Evolutionary conservation across 108 stramenopile genomes (phyloP), one percentile per base, ranked within the genome.

Genomic region (Fistulifera pelliculosa): DNA sequence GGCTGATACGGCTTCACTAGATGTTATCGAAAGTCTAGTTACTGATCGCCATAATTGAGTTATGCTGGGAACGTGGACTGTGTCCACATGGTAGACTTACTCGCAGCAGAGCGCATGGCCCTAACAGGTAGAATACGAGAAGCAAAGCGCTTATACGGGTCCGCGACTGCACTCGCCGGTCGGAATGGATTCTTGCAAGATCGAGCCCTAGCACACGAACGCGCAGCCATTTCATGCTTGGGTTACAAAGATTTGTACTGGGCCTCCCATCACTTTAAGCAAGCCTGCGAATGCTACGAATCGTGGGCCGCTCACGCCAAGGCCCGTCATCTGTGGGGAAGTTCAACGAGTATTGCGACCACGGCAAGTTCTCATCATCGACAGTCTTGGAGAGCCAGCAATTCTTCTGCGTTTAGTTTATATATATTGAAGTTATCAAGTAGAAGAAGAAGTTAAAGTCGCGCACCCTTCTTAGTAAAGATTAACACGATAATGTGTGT

Each of bases 1-100:
- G 71, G 70, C 71, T 11, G 76, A 77, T 45, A 21, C 24, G 2
- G 42, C 50, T 8, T 67, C 69, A 8, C 8, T 35, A 35, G 31
- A 35, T 35, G 31, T 35, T 35, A 3, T 35, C 31, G 31, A 35
- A 35, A 35, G 31, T 8, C 31, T 35, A 35, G 8, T 8, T 3
- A 35, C 31, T 6, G 31, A 35, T 35, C 31, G 31, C 8, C 31
- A 35, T 8, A 35, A 35, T 35, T 35, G 8, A 35, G 31, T 8
- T 6, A 35, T 6, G 31, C 31, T 6, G 31, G 31, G 6, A 35
- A 35, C 8, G 8, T 35, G 6, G 8, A 35, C 31, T 35, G 31
- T 35, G 8, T 35, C 31, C 31, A 35, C 8, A 35, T 35, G 31
- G 31, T 35, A 6, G 31, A 35, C 31, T 8, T 35, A 35, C 31